A percentile compares a stretch with the other conserved stretches of the same genome.
Conservation (phyloP, 331 rosid species). For the Malus hybrid region DNA sequence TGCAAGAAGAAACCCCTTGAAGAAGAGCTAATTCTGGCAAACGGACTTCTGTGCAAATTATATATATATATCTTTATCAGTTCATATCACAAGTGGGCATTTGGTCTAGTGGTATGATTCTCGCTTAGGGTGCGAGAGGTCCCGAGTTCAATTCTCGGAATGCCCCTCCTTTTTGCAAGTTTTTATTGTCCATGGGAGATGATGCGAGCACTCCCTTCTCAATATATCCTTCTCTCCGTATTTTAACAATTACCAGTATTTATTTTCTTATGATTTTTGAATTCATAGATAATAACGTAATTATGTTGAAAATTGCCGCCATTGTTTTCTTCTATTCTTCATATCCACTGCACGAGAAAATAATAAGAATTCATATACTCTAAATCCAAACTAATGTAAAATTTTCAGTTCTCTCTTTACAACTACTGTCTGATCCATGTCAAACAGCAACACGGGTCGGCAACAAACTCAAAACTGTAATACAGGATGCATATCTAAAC, state of each 20-base stretch:
- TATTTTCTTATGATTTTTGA: too few relatives aligned
- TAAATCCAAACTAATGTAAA: background rate
- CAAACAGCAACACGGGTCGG: constrained; percentile 6
- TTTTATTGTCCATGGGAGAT: background rate
- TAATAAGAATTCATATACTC: constrained; percentile 2
- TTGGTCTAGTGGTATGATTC: constrained; percentile 84
- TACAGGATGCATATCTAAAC: constrained; percentile 1
- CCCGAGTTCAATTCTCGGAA: constrained; percentile 43
- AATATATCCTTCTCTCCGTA: too few relatives aligned
- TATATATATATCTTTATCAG: too few relatives aligned
- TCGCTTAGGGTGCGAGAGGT: constrained; percentile 88
- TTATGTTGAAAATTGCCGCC: background rate
- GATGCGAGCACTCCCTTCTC: too few relatives aligned
- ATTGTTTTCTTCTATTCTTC: too few relatives aligned
- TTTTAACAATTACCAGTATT: too few relatives aligned
- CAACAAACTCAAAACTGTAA: constrained; percentile 6
- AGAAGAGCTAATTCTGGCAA: too few relatives aligned
- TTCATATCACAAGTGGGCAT: constrained; percentile 23
- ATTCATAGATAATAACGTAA: background rate
- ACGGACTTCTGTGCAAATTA: background rate
- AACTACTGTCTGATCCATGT: background rate
- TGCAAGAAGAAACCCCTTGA: too few relatives aligned
- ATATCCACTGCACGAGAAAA: background rate
- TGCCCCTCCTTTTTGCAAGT: constrained; percentile 10
- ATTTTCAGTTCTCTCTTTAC: constrained; percentile 21